Percentiles rank a stretch among this genome's conserved stretches.
phyloP scores from a whole-genome alignment of 306 rosid genomes.

The Gastrolobium villosum region DNA sequence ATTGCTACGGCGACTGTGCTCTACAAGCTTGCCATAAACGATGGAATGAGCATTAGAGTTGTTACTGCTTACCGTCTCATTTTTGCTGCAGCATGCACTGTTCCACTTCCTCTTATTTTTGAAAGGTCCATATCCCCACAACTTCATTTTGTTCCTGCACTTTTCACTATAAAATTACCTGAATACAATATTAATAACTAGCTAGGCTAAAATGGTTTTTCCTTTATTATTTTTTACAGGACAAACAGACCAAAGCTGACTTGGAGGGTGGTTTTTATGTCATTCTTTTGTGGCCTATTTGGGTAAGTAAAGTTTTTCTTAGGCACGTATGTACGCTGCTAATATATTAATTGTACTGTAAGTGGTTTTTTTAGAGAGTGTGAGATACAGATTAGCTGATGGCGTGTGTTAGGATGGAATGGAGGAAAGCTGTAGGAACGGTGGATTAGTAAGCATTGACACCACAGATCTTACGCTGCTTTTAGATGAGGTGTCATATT shows the following conservation, averaged over 20 bases:
- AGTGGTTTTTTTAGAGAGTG: too few species aligned
- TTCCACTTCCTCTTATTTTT: constrained; percentile 55
- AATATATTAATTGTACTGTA: neutral
- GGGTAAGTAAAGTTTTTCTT: constrained; percentile 51
- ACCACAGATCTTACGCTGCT: too few species aligned
- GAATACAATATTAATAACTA: neutral
- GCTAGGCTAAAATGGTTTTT: neutral
- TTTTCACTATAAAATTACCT: neutral
- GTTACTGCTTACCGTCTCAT: constrained; percentile 63
- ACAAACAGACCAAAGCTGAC: constrained; percentile 61
- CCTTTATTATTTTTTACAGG: constrained; percentile 36
- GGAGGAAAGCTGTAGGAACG: too few species aligned
- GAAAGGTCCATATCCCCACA: constrained; percentile 27
- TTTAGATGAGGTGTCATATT: too few species aligned
- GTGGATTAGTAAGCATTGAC: too few species aligned
- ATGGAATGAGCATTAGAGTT: constrained; percentile 56
- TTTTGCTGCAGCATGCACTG: constrained; percentile 51
- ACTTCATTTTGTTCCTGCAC: neutral
- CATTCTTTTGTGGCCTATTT: constrained; percentile 62
- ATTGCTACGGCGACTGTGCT: constrained; percentile 48
- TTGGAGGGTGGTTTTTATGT: constrained; percentile 51
- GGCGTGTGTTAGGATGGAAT: too few species aligned
- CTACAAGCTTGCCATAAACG: constrained; percentile 48
- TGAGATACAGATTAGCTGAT: too few species aligned
- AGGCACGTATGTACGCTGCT: neutral